Evolutionary conservation across 257 asterid genomes (phyloP).

Genomic region (Plantago major): DNA sequence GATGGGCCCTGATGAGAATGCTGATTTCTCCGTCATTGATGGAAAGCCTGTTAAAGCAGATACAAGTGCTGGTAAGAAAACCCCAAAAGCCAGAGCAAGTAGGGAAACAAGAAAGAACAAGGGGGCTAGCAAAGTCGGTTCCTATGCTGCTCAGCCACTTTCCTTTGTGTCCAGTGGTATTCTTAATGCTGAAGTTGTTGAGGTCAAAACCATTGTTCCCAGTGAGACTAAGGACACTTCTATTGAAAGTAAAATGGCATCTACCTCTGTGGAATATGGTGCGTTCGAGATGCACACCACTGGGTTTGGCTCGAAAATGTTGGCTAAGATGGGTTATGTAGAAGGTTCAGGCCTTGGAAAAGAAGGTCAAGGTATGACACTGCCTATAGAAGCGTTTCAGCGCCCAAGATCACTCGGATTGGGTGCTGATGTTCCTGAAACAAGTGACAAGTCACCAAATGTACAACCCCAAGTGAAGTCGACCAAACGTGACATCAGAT

Average conservation of each 20-base stretch:
- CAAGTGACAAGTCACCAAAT: constrained; percentile 27
- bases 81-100: constrained; percentile 25
- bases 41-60: constrained; percentile 30
- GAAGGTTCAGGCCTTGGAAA: constrained; percentile 85
- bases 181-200: constrained; percentile 44
- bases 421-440: constrained; percentile 74
- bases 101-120: constrained; percentile 40
- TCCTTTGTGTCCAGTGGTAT: constrained; percentile 80
- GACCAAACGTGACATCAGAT: constrained; percentile 25
- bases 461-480: constrained; percentile 24
- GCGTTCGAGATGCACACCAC: constrained; percentile 93
- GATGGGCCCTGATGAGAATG: constrained; percentile 64
- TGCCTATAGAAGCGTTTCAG: constrained; percentile 76
- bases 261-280: constrained; percentile 41
- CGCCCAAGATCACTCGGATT: constrained; percentile 92
- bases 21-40: constrained; percentile 46
- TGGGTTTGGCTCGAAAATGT: constrained; percentile 93
- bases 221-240: constrained; percentile 29
- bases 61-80: constrained; percentile 26
- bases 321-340: constrained; percentile 95
- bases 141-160: constrained; percentile 73
- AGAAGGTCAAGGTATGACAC: constrained; percentile 72
- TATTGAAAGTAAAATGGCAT: constrained; percentile 28
- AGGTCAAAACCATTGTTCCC: constrained; percentile 25
- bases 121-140: constrained; percentile 40